Conservation (phyloP, 2,329 filamentous ascomycete species). For the Hypoxylon sp. region DNA sequence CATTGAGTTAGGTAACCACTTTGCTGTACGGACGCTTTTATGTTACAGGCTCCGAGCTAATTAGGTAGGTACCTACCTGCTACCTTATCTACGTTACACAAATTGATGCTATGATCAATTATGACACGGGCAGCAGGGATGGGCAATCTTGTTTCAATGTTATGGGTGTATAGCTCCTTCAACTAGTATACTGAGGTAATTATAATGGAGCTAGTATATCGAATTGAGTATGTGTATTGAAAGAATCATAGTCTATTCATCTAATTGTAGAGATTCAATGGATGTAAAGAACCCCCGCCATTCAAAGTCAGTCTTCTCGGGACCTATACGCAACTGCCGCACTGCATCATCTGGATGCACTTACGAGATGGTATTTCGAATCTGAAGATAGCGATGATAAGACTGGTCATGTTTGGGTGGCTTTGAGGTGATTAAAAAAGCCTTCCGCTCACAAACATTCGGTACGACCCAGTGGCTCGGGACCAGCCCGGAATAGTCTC, state of each 20-base stretch:
- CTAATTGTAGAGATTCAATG: no score
- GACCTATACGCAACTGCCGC: no score
- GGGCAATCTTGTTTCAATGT: no score
- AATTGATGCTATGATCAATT: neutral
- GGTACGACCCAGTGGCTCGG: constrained; percentile 29
- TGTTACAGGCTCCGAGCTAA: neutral
- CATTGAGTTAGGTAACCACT: neutral
- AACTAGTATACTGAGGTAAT: no score
- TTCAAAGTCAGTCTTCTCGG: no score
- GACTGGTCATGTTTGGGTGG: neutral
- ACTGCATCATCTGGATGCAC: neutral
- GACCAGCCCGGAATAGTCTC: constrained; percentile 19
- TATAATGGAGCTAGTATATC: no score
- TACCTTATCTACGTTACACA: neutral
- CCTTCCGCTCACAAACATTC: neutral
- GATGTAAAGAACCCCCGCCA: no score
- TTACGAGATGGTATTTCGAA: neutral
- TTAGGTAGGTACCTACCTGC: neutral
- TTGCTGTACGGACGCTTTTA: neutral
- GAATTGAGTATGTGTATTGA: no score
- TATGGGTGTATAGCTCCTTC: no score
- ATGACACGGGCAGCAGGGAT: no score
- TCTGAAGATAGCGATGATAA: neutral
- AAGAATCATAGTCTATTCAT: no score
- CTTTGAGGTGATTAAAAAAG: neutral